Base-by-base conservation (phyloP, 1,284 basidiomycete genomes). In the Cryptococcus jaspeensis region DNA sequence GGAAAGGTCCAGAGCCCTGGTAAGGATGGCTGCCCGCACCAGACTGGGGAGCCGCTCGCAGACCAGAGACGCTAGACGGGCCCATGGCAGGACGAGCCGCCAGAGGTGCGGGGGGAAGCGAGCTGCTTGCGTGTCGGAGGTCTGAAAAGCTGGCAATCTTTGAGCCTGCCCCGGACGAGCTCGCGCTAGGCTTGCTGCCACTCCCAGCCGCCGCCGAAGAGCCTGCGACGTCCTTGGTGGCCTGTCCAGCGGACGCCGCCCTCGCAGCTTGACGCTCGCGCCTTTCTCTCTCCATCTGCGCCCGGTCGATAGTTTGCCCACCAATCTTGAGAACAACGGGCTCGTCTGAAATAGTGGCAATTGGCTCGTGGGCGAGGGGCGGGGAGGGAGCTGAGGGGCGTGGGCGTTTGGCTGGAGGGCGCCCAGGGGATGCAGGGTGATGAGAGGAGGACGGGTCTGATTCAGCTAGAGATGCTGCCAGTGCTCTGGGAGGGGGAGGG, bases 211-310 rank as follows among this genome's bases (percentile, higher is more conserved):
- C 4, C 28, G 28, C 5, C 28, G 28, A 4, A 32, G 28, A 32
- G 28, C 28, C 28, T 9, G 5, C 28, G 9, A 9, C 28, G 9
- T 9, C 9, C 4, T 32, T 9, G 5, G 15, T 12, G 15, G n/a
- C 12, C 41, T 43, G 15, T 20, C 41, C 41, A 12, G 41, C 18
- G 15, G 20, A 16, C 36, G 57, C 63, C 40, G 56, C 32, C 20
- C 67, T 46, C 1, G 67, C 67, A 0, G 66, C 64, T 52, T 74
- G 71, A 8, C 76, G 61, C 11, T 68, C 73, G 11, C 73, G 50
- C 5, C 76, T 55, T 54, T 78, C 76, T 16, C 55, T 59, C 52
- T 78, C 75, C 53, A 78, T 50, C 51, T 71, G 67, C 0, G 73
- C 73, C 2, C 76, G 67, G 55, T 76, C 73, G 5, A 67, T 62